phyloP scores from a whole-genome alignment of 2,329 filamentous ascomycete genomes.

The Microthyrium microscopicum region DNA sequence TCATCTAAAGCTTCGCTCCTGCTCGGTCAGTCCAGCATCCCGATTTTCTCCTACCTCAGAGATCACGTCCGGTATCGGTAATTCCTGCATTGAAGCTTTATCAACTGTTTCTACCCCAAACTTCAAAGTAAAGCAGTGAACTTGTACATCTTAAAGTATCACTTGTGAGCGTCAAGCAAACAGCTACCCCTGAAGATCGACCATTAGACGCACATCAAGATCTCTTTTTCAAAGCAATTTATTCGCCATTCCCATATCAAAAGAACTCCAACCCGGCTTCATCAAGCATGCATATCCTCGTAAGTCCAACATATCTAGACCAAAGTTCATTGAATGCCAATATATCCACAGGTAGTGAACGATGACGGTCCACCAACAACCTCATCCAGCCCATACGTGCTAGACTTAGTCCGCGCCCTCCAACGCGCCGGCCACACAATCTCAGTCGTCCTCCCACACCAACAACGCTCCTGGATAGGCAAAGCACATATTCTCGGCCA shows the following conservation, averaged over 20 bases:
- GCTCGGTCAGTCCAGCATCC: too few species aligned
- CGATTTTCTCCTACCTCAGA: too few species aligned
- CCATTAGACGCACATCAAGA: too few species aligned
- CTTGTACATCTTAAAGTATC: too few species aligned
- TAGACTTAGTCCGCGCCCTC: slow-evolving; percentile 28
- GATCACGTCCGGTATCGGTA: too few species aligned
- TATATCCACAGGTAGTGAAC: slow-evolving; percentile 28
- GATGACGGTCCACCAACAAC: slow-evolving; percentile 35
- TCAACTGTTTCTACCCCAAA: too few species aligned
- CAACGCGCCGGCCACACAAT: slow-evolving; percentile 59
- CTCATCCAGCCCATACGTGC: slow-evolving; percentile 32
- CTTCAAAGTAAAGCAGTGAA: too few species aligned
- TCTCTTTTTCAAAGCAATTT: too few species aligned
- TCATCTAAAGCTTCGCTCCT: too few species aligned
- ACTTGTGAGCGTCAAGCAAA: too few species aligned
- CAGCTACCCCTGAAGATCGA: too few species aligned
- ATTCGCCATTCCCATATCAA: background rate
- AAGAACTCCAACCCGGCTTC: slow-evolving; percentile 3
- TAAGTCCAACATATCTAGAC: slow-evolving; percentile 10
- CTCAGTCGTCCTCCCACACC: slow-evolving; percentile 78
- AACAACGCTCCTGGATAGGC: slow-evolving; percentile 92
- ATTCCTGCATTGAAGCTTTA: too few species aligned
- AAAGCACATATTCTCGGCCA: slow-evolving; percentile 94
- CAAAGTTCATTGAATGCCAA: background rate
- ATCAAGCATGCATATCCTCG: slow-evolving; percentile 25